These are phyloP conservation scores for Psophocarpus tetragonolobus DNA, from an alignment of 306 rosid species.

Conservation along the genomic window DNA sequence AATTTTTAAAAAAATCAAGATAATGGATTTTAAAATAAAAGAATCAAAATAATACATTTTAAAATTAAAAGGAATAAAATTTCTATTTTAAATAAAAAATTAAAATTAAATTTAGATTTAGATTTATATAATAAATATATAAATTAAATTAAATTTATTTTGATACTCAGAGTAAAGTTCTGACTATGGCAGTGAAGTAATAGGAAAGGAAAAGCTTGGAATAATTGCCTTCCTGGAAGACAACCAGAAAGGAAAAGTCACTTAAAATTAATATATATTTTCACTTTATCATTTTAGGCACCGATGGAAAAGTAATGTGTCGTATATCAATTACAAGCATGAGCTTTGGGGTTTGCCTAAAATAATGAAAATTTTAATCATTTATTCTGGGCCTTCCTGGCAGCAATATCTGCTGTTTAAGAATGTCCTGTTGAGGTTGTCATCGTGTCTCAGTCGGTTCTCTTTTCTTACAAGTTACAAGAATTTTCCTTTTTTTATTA, in stretches of 20 bases:
- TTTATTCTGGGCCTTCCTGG: slow-evolving; percentile 2
- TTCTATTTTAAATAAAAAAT: too few relatives aligned
- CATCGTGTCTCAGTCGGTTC: background rate
- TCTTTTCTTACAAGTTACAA: slow-evolving; percentile 14
- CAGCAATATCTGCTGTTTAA: slow-evolving; percentile 4
- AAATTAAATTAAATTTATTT: too few relatives aligned
- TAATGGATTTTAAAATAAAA: too few relatives aligned
- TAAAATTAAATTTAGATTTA: too few relatives aligned
- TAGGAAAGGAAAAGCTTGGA: slow-evolving; percentile 28
- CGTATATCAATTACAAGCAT: slow-evolving; percentile 26
- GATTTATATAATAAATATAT: too few relatives aligned
- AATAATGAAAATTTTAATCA: background rate
- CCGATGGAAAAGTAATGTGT: slow-evolving; percentile 23
- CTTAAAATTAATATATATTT: background rate
- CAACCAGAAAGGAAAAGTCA: slow-evolving; percentile 14
- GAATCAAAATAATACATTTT: too few relatives aligned
- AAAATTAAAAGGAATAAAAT: too few relatives aligned
- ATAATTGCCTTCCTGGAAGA: slow-evolving; percentile 25
- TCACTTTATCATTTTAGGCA: slow-evolving; percentile 30
- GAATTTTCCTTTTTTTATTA: background rate
- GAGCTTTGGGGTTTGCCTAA: slow-evolving; percentile 24
- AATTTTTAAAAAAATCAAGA: too few relatives aligned
- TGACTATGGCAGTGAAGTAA: too few relatives aligned
- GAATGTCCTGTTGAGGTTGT: slow-evolving; percentile 1
- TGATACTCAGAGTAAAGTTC: too few relatives aligned